Conservation (phyloP, 371 early-diverging fungal species). For the Conidiobolus incongruus region DNA sequence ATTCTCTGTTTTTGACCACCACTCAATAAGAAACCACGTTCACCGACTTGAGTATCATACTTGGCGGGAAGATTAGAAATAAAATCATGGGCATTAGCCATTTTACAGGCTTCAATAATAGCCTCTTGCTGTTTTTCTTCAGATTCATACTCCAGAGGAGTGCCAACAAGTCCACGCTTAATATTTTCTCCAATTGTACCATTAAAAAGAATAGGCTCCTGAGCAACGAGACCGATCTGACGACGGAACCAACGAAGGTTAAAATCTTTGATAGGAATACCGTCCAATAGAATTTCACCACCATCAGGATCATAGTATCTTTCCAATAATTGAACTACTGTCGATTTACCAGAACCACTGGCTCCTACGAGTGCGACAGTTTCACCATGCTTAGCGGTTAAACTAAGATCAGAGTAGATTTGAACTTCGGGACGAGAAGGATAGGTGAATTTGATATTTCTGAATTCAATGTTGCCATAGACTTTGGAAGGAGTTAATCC, state of each 20-base stretch:
- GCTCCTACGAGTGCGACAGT: slow-evolving; percentile 41
- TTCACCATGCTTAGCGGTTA: slow-evolving; percentile 31
- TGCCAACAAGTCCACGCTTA: slow-evolving; percentile 24
- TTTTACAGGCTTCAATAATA: slow-evolving; percentile 26
- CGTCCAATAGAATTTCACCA: slow-evolving; percentile 33
- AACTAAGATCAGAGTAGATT: slow-evolving; percentile 29
- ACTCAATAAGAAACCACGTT: slow-evolving; percentile 23
- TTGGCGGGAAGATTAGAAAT: slow-evolving; percentile 45
- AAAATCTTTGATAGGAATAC: slow-evolving; percentile 17
- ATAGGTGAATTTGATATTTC: slow-evolving; percentile 36
- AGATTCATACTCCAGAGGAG: slow-evolving; percentile 6
- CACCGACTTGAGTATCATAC: slow-evolving; percentile 45
- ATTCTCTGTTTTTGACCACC: slow-evolving; percentile 35
- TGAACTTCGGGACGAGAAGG: slow-evolving; percentile 31
- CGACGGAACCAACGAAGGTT: slow-evolving; percentile 30
- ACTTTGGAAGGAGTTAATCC: slow-evolving; percentile 24
- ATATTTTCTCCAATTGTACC: slow-evolving; percentile 61
- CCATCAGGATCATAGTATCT: slow-evolving; percentile 35
- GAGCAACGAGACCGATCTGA: slow-evolving; percentile 46
- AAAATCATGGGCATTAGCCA: slow-evolving; percentile 52
- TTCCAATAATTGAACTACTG: slow-evolving; percentile 33
- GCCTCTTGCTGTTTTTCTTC: slow-evolving; percentile 8
- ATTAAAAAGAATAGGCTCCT: slow-evolving; percentile 36
- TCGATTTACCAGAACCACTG: slow-evolving; percentile 38
- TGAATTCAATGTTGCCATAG: slow-evolving; percentile 34